Base-by-base conservation (phyloP, 495 filamentous ascomycete genomes). In the Lasiosphaeris hirsuta region DNA sequence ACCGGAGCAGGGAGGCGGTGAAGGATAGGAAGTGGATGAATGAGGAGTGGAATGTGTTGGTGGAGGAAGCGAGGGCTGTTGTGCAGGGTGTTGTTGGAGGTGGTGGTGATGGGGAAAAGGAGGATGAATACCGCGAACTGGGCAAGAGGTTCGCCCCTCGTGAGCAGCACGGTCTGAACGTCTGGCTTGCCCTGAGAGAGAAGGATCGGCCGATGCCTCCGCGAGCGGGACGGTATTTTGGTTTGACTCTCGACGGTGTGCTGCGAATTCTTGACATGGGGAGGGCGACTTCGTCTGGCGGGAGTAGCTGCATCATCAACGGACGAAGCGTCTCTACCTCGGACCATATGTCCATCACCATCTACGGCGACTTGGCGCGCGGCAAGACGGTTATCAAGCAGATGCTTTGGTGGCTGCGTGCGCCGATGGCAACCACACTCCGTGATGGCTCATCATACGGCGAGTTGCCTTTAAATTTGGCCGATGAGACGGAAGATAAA, bases 121-220 rank as follows among this genome's bases (percentile, higher is more conserved):
- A 9, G 23, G 33, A 35, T 7, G 19, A 36, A 14, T 10, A 49
- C 19, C 23, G 33, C 10, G 46, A 8, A 33, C 33, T 49, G 1
- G 19, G 8, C 23, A 15, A 10, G 19, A 49, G n/a, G 46, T 49
- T 35, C n/a, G 46, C 46, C 10, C 46, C 19, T 10, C 30, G 45
- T 18, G 35, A 18, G 9, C 30, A 11, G 30, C 18, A 49, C 13
- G 45, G 45, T 4, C 18, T 49, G 17, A 34, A 10, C 11, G 18
- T 49, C 1, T 49, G 45, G 45, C 45, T 49, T 1, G 3, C 15
- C 7, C 30, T 49, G 44, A 47, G 14, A 18, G 14, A 47, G 18
- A 47, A 47, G 44, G 44, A 47, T 18, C 44, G 44, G 4, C 44
- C 44, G 44, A 15, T 47, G 44, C 44, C 17, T 47, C 44, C 17